Evolutionary conservation across 2,329 filamentous ascomycete species (phyloP).

Genomic region (Xylaria sp.): DNA sequence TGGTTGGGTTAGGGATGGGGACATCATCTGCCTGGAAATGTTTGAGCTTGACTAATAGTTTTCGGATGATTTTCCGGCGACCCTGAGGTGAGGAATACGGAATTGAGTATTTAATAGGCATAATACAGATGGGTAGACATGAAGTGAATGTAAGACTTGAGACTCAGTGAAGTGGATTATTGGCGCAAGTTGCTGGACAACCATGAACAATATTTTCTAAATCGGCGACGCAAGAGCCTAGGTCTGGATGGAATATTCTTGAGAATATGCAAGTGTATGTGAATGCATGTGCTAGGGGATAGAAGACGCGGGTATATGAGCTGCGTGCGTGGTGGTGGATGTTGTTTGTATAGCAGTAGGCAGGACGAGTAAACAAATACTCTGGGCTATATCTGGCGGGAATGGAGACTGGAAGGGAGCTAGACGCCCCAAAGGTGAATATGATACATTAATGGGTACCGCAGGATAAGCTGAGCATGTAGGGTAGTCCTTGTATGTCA

Average conservation of each 20-base stretch:
- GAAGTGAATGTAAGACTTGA: conserved; percentile 4
- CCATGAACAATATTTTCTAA: background rate
- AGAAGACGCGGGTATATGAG: background rate
- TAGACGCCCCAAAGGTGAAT: background rate
- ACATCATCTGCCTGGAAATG: conserved; percentile 41
- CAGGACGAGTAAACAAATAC: background rate
- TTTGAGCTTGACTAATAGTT: conserved; percentile 40
- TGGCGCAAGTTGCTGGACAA: background rate
- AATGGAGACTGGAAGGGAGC: background rate
- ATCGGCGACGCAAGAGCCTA: background rate
- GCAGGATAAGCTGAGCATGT: background rate
- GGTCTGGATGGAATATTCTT: background rate
- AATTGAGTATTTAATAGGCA: conserved; percentile 20
- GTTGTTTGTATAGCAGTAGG: background rate
- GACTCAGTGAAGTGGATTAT: background rate
- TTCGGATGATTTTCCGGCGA: conserved; percentile 32
- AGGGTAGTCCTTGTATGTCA: background rate
- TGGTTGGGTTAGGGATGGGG: conserved; percentile 39
- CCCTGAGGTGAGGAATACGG: conserved; percentile 29
- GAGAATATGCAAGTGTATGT: background rate
- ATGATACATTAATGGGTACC: background rate
- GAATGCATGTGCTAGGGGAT: background rate
- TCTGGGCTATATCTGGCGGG: background rate
- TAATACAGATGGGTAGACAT: conserved; percentile 27
- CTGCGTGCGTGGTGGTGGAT: background rate